Base-by-base conservation (phyloP, 2,329 filamentous ascomycete species). In the Kalmusia sp. region DNA sequence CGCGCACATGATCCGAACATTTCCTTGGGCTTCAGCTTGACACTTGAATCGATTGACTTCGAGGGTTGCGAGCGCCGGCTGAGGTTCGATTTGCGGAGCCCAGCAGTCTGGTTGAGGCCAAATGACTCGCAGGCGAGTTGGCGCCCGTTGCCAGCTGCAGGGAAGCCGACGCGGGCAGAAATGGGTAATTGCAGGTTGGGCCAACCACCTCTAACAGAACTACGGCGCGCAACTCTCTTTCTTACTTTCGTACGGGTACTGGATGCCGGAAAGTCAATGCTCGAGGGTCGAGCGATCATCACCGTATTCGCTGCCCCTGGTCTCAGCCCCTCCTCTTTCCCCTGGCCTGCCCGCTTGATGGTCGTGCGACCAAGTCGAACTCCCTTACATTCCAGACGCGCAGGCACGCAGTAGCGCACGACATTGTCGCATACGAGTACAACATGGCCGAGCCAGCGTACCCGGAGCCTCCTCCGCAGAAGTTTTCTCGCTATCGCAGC, bases 401-500 rank as follows among this genome's bases (percentile, higher is more conserved):
- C 62, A 50, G 60, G 55, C 46, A 62, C 62, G 61, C 60, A 59
- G 52, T 25, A 17, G 30, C 55, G 51, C 54, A 55, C 55, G 49
- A 55, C 65, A 63, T 57, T 52, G 58, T 57, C 48, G 38, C 58
- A 54, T 51, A 50, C 45, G 33, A 52, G 49, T 57, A 61, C 67
- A 66, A 49, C 66, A 74, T 74, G 71, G 67, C 68, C 61, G 68
- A 70, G 50, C 62, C 67, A 38, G 54, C 59, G 46, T 58, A 68
- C 40, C 52, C 62, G 58, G 55, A 59, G 41, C 54, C 59, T 35
- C 38, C 61, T 52, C 47, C 62, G 49, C 67, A 71, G 47, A 85
- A 83, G 64, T 80, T 84, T 66, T 82, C 83, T 49, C 79, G 84
- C 35, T 87, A 87, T 70, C 78, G 83, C 58, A 84, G 82, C 25